phyloP scores from a whole-genome alignment of 192 early-diverging fungal genomes.

The Entophlyctis luteolus region DNA sequence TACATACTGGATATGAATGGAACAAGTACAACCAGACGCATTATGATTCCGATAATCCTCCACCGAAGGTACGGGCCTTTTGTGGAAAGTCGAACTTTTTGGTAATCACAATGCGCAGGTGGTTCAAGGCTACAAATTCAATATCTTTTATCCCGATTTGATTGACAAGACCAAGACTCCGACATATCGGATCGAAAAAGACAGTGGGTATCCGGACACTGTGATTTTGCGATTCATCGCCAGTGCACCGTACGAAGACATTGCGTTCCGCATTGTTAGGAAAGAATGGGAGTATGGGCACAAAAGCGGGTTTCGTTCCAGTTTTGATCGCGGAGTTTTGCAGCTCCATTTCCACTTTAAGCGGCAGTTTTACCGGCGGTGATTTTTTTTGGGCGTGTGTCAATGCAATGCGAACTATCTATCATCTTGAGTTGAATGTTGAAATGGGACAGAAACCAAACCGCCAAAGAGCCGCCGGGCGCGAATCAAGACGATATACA shows the following conservation, averaged over 20 bases:
- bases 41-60: constrained; percentile 95
- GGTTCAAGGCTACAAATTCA: constrained; percentile 97
- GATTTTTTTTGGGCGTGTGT: too few relatives aligned
- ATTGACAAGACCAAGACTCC: constrained; percentile 89
- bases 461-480: too few relatives aligned
- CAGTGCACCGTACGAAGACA: constrained; percentile 96
- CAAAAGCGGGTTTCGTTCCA: constrained; percentile 56
- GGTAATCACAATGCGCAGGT: constrained; percentile 47
- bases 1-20: constrained; percentile 98
- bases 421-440: too few relatives aligned
- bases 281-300: constrained; percentile 94
- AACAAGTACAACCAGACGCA: constrained; percentile 99
- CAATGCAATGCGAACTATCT: too few relatives aligned
- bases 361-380: constrained; percentile 19
- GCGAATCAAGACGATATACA: too few relatives aligned
- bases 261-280: constrained; percentile 94
- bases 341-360: constrained; percentile 54
- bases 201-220: constrained; percentile 66
- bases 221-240: constrained; percentile 84
- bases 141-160: constrained; percentile 97
- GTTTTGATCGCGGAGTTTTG: constrained; percentile 45
- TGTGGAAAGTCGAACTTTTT: neutral
- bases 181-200: constrained; percentile 76
- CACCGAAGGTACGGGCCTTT: constrained; percentile 68
- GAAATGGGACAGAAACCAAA: too few relatives aligned